These are phyloP conservation scores for Ophiobolus disseminans DNA, from an alignment of 2,329 filamentous ascomycete species.

Conservation along the genomic window DNA sequence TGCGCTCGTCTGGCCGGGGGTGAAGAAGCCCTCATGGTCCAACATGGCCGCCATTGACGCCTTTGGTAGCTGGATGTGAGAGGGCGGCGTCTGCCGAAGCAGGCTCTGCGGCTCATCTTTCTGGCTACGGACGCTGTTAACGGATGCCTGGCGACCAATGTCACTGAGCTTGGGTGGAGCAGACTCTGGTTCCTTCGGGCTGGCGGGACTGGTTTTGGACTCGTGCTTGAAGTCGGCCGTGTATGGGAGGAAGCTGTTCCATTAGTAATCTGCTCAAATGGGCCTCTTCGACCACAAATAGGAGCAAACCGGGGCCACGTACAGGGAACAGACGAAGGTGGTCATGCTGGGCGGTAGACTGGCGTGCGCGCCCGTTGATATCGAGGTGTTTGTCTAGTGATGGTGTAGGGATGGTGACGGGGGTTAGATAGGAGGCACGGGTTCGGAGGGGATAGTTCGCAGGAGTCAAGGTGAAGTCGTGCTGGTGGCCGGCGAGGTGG, in stretches of 20 bases:
- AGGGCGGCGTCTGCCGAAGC: conserved; percentile 42
- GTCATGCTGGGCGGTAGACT: conserved; percentile 56
- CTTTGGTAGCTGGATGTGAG: conserved; percentile 42
- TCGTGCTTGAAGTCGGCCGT: conserved; percentile 80
- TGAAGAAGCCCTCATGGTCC: conserved; percentile 56
- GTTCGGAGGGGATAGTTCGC: background rate
- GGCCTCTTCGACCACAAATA: background rate
- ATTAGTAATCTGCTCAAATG: background rate
- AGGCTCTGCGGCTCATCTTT: conserved; percentile 49
- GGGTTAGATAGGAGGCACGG: conserved; percentile 1
- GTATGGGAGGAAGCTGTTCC: conserved; percentile 83
- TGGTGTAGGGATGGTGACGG: conserved; percentile 6
- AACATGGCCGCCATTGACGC: conserved; percentile 49
- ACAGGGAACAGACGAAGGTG: conserved; percentile 67
- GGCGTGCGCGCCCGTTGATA: conserved; percentile 11
- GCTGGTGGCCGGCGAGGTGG: conserved; percentile 1
- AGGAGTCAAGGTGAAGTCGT: conserved; percentile 7
- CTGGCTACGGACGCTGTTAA: conserved; percentile 14
- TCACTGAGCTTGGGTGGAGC: conserved; percentile 43
- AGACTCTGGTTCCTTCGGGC: conserved; percentile 23
- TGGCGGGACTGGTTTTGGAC: conserved; percentile 47
- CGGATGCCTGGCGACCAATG: conserved; percentile 59
- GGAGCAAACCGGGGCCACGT: conserved; percentile 41
- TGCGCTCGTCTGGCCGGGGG: conserved; percentile 48
- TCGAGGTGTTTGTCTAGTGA: conserved; percentile 8